A percentile compares a stretch with the other conserved stretches of the same genome.
These are phyloP conservation scores for Theileria sp. DNA, from an alignment of 169 alveolate genomes.

Conservation along the genomic window DNA sequence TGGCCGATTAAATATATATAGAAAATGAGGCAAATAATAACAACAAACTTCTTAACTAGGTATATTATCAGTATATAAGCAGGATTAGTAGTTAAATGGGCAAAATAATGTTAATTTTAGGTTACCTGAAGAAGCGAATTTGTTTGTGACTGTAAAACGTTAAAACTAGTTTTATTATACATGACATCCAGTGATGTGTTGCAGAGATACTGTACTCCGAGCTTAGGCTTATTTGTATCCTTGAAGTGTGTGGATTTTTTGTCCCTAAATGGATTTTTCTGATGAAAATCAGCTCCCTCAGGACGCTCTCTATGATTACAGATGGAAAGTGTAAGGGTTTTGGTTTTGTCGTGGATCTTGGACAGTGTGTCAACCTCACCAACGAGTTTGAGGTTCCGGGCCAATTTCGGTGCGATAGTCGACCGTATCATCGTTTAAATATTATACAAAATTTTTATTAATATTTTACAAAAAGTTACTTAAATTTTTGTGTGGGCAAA, in stretches of 20 bases:
- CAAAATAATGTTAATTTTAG: neutral
- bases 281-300: neutral
- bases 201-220: constrained; percentile 6
- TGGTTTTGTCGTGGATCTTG: constrained; percentile 12
- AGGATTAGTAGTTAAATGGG: neutral
- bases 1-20: neutral
- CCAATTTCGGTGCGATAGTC: constrained; percentile 3
- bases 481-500: neutral
- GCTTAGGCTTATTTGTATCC: neutral
- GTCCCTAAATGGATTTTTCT: neutral
- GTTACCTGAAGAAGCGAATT: neutral
- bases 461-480: constrained; percentile 7
- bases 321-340: neutral
- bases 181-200: constrained; percentile 2
- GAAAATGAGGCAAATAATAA: no score
- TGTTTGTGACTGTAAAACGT: constrained; percentile 4
- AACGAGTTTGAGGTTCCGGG: constrained; percentile 7
- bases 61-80: no score
- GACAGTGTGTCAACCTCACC: neutral
- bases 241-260: neutral
- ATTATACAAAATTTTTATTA: neutral
- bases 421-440: constrained; percentile 12
- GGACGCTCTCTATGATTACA: neutral
- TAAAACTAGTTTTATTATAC: constrained; percentile 6
- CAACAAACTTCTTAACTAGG: no score